Conservation (phyloP, 73 alveolate genomes). For the Paramecium octaurelia region DNA sequence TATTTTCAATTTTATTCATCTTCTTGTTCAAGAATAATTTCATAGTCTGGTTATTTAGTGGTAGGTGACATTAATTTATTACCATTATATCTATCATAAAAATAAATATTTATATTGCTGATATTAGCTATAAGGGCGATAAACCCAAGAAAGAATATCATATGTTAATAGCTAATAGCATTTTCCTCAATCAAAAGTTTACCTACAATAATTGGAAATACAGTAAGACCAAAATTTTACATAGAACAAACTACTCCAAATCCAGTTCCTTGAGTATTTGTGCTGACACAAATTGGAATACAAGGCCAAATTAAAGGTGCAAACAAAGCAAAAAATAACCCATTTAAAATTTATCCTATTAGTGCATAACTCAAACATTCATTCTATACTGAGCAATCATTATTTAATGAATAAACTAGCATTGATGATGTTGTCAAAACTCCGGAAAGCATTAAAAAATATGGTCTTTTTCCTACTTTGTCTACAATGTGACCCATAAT, state of each 20-base stretch:
- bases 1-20: background rate
- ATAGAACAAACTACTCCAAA: background rate
- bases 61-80: background rate
- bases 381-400: background rate
- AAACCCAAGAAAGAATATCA: background rate
- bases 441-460: background rate
- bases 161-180: background rate
- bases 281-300: background rate
- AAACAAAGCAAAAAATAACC: background rate
- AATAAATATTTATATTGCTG: background rate
- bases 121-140: background rate
- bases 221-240: background rate
- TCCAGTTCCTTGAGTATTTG: background rate
- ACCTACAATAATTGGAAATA: background rate
- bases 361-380: background rate
- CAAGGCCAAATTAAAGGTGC: conserved; percentile 25
- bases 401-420: background rate
- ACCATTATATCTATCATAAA: background rate
- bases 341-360: background rate
- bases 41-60: background rate
- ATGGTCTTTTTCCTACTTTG: background rate
- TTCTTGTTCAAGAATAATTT: background rate
- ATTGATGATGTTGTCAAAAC: background rate
- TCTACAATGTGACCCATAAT: background rate
- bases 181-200: background rate